Evolutionary conservation across 371 early-diverging fungal species (phyloP), one percentile per base, ranked within the genome.

Genomic region (Dinochytrium kinnereticum): DNA sequence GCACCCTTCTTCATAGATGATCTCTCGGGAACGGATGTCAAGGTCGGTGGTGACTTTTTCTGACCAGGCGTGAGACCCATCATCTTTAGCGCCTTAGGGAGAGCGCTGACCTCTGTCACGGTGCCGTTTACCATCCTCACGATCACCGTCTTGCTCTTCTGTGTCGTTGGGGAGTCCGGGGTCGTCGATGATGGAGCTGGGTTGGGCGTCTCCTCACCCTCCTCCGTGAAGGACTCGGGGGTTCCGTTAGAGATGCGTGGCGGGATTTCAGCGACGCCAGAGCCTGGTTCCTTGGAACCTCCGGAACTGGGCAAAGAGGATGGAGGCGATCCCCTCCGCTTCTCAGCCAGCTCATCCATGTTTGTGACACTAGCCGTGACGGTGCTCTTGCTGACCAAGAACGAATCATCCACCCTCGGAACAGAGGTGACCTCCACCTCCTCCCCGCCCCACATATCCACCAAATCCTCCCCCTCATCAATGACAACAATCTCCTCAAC

Each of bases 401-500:
- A 44, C 13, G 49, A 10, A 44, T 44, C 49, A 10, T 44, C 49
- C 57, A 55, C 57, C 26, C 57, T 24, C n/a, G 57, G 44, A 19
- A 44, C 13, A 44, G 44, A 21, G 55, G 26, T 26, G 26, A 53
- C 55, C 36, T 34, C 61, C 3, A 34, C 61, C 10, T 33, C 61
- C 28, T 61, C 61, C 34, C 7, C 61, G 24, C 36, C 61, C 34
- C 3, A 10, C 61, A 31, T 36, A 61, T 61, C 55, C 10, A 5
- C 24, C n/a, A 26, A 15, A 53, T n/a, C 55, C 26, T 53, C 55
- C 5, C 26, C 24, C 5, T 53, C 61, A 28, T 61, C 61, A 34
- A 61, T 61, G 15, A 61, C 61, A 3, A 61, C 61, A 61, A 61
- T 61, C 61, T 61, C 61, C 36, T 61, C 61, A 37, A 61, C 61